Evolutionary conservation across 2,329 filamentous ascomycete species (phyloP), one percentile per base, ranked within the genome.

Genomic region (Exophiala calicioides): DNA sequence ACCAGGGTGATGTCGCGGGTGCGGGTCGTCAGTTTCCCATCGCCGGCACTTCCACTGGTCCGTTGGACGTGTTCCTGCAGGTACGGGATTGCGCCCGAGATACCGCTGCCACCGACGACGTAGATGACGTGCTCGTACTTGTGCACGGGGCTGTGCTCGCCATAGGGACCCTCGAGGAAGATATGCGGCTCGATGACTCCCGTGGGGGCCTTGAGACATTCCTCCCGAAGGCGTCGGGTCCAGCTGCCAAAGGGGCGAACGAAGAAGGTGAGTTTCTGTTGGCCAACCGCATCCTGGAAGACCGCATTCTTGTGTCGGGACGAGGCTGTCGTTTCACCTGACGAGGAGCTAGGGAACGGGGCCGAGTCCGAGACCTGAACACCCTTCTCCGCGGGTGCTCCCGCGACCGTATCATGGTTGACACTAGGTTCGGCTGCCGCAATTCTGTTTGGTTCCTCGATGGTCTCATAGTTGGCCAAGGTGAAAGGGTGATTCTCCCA

Each of bases 401-500:
- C 45, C 20, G 61, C 58, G 10, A 48, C 13, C 0, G 29, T 16
- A 21, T 7, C 5, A 4, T 5, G 30, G 13, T 16, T 41, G 5
- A 20, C n/a, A 30, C 13, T 31, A 19, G 36, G 12, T 5, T 62
- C 59, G 19, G 35, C 42, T 2, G 50, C 26, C 10, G 57, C 47
- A 40, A 19, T 23, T 4, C 20, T 15, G 5, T 39, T 19, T 12
- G 21, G 20, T 5, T 32, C 31, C 5, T 42, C 31, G 12, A 30
- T 15, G 4, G 26, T 41, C 19, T 60, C 55, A 48, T 41, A 67
- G 0, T 56, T 55, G 33, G 66, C 71, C 1, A 75, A 54, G 0
- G 71, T 74, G 55, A 79, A 78, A 0, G 76, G 76, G 50, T 79
- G 76, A 43, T 68, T 78, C 44, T 78, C 71, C 63, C 72, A 78